Base-by-base conservation (phyloP, 2,329 filamentous ascomycete genomes). In the Pezicula carpinea region DNA sequence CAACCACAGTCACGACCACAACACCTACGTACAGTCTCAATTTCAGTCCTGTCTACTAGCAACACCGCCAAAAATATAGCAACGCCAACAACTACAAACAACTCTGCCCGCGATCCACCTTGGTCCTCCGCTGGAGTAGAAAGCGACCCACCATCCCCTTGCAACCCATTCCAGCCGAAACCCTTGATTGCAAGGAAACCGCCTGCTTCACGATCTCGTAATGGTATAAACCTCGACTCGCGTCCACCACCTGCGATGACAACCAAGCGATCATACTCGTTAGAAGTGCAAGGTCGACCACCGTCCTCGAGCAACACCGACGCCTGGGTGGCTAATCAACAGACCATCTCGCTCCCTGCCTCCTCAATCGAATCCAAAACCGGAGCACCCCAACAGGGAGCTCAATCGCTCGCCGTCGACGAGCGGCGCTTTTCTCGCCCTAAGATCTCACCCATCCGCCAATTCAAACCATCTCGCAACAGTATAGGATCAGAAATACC, bases 381-480 rank as follows among this genome's bases (percentile, higher is more conserved):
- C 14, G n/a, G 17, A 13, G 21, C 38, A 26, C 18, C 38, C 7
- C 38, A 15, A n/a, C 33, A 35, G 33, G 14, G n/a, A n/a, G 14
- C 33, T 35, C 17, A n/a, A 18, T 40, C 38, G 38, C 38, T 40
- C 38, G 22, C 38, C 10, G 22, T 40, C 18, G 38, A 40, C 22
- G 38, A 40, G 10, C 18, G 22, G 8, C 19, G 22, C 5, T 19
- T 40, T 7, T 48, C 53, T 40, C 52, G 55, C 38, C 52, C 59
- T 23, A 21, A 54, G 19, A 59, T 59, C 33, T 53, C 54, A 42
- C 61, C 61, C 8, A 59, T 62, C 43, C 56, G 59, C 33, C 55
- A 52, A 21, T 55, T 61, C 49, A 60, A 57, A 43, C 50, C 54
- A 11, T 59, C 58, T n/a, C 56, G 53, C 42, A 51, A 51, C 14